These are phyloP conservation scores for Brasilioporus rufonigricans DNA, from an alignment of 768 basidiomycete species.

Conservation along the genomic window DNA sequence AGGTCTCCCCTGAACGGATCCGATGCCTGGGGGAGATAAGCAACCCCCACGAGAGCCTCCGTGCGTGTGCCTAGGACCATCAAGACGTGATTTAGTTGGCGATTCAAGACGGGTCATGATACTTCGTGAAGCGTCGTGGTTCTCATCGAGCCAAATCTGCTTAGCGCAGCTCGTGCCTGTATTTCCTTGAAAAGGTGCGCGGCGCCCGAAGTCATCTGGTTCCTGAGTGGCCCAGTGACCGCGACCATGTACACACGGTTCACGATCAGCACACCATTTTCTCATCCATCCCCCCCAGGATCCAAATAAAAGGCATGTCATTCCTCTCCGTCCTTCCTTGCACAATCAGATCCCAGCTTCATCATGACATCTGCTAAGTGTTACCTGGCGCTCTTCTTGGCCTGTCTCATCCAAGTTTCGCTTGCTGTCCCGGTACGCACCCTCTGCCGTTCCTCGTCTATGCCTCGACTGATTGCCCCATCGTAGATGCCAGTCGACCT, in stretches of 20 bases:
- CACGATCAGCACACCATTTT: conserved; percentile 19
- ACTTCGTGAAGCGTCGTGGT: conserved; percentile 16
- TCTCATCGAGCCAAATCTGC: conserved; percentile 10
- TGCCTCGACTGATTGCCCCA: not conserved
- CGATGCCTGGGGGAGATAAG: conserved; percentile 10
- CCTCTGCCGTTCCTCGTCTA: no score
- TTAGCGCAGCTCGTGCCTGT: conserved; percentile 18
- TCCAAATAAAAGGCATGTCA: conserved; percentile 23
- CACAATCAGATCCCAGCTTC: conserved; percentile 1
- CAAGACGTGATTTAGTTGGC: conserved; percentile 9
- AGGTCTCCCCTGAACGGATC: conserved; percentile 6
- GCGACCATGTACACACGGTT: conserved; percentile 16
- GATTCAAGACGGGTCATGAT: not conserved
- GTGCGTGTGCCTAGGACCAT: not conserved
- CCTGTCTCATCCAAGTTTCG: conserved; percentile 21
- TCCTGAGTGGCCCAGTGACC: conserved; percentile 25
- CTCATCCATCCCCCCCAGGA: conserved; percentile 15
- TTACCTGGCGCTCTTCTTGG: conserved; percentile 21
- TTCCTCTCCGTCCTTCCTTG: not conserved
- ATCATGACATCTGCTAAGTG: conserved; percentile 22
- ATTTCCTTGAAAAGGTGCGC: conserved; percentile 17
- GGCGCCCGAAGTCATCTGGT: conserved; percentile 27
- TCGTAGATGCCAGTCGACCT: conserved; percentile 14
- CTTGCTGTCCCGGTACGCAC: conserved; percentile 23
- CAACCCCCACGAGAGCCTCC: not conserved